Percentiles rank a stretch among this genome's conserved stretches.
Evolutionary conservation across 768 basidiomycete genomes (phyloP).

Genomic region (Phylloporus rhodoxanthus): DNA sequence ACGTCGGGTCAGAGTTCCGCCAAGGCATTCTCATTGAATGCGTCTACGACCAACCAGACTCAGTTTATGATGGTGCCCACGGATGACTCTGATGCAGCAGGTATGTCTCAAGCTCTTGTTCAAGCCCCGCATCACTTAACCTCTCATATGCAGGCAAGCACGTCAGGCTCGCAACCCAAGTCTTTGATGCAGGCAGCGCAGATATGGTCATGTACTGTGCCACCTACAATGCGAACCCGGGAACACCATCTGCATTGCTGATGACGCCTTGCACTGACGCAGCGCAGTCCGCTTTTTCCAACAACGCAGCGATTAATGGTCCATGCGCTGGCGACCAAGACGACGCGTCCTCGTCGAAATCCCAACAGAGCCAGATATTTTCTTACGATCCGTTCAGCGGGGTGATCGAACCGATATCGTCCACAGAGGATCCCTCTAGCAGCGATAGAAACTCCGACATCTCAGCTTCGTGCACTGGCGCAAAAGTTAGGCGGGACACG

Average conservation of each 20-base stretch:
- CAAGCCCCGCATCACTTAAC: slow-evolving; percentile 1
- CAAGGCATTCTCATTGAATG: slow-evolving; percentile 40
- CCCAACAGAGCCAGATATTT: slow-evolving; percentile 53
- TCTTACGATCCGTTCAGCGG: slow-evolving; percentile 45
- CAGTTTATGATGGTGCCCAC: slow-evolving; percentile 37
- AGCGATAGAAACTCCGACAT: slow-evolving; percentile 1
- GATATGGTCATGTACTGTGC: slow-evolving; percentile 46
- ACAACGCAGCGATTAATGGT: background rate
- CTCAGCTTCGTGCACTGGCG: background rate
- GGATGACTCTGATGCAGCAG: slow-evolving; percentile 3
- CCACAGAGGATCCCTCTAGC: slow-evolving; percentile 25
- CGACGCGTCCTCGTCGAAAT: slow-evolving; percentile 5
- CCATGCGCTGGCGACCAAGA: slow-evolving; percentile 7
- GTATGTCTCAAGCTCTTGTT: slow-evolving; percentile 8
- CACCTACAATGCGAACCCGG: slow-evolving; percentile 53
- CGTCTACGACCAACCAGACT: slow-evolving; percentile 43
- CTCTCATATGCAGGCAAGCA: slow-evolving; percentile 10
- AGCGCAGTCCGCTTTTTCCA: background rate
- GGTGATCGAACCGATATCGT: slow-evolving; percentile 51
- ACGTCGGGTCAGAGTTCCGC: slow-evolving; percentile 22
- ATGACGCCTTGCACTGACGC: slow-evolving; percentile 44
- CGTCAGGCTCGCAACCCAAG: slow-evolving; percentile 41
- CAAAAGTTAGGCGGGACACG: slow-evolving; percentile 13
- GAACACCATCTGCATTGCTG: slow-evolving; percentile 43
- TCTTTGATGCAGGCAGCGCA: slow-evolving; percentile 37